These are phyloP conservation scores for Stereum hirsutum DNA, from an alignment of 1,284 basidiomycete genomes.

Conservation along the genomic window DNA sequence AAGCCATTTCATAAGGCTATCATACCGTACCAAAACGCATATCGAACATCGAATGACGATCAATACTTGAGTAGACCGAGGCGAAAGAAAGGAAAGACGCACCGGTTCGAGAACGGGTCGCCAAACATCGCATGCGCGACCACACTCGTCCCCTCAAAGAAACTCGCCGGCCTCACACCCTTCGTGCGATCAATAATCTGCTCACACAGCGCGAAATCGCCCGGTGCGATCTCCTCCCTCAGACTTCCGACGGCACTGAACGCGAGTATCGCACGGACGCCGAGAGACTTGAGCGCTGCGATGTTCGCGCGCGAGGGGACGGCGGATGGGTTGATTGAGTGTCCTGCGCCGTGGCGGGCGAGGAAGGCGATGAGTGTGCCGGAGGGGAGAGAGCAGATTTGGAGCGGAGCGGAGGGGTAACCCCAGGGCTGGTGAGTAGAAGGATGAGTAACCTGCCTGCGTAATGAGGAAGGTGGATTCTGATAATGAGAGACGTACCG, in stretches of 20 bases:
- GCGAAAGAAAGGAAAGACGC: no score
- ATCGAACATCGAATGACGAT: no score
- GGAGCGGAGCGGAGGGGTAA: conserved; percentile 84
- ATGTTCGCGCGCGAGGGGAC: conserved; percentile 91
- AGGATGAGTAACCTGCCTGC: not conserved
- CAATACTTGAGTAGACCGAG: no score
- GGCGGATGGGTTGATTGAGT: conserved; percentile 66
- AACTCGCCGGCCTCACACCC: conserved; percentile 77
- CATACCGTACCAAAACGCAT: no score
- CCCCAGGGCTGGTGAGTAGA: conserved; percentile 77
- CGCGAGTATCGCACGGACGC: conserved; percentile 83
- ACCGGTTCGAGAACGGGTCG: conserved; percentile 87
- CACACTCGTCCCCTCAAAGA: conserved; percentile 76
- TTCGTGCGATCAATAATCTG: conserved; percentile 98
- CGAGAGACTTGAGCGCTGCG: conserved; percentile 88
- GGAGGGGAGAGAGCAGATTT: conserved; percentile 74
- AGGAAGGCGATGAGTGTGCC: conserved; percentile 85
- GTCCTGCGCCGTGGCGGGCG: conserved; percentile 79
- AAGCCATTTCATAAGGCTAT: conserved; percentile 61
- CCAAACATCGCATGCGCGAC: conserved; percentile 95
- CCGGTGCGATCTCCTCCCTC: conserved; percentile 88
- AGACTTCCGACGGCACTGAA: conserved; percentile 97
- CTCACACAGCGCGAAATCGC: conserved; percentile 82
- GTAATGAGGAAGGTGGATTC: not conserved
- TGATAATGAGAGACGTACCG: conserved; percentile 39